These are phyloP conservation scores for Penicillium frequentans DNA, from an alignment of 2,329 filamentous ascomycete genomes.

Conservation along the genomic window DNA sequence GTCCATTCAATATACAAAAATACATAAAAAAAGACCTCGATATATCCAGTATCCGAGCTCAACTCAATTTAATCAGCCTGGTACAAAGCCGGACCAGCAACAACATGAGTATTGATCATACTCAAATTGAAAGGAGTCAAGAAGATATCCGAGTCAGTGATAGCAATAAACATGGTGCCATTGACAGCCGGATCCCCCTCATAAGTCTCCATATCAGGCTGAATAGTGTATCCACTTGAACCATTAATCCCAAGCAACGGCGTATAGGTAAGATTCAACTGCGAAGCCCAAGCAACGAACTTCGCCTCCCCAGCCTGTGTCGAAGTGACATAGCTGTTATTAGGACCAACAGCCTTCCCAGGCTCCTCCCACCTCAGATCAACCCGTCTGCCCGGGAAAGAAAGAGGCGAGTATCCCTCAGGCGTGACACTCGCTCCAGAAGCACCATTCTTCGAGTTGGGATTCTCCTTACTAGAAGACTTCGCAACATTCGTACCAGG, in stretches of 20 bases:
- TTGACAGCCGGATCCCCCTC: conserved; percentile 69
- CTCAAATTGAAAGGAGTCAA: conserved; percentile 76
- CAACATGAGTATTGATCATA: conserved; percentile 73
- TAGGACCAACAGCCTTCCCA: conserved; percentile 69
- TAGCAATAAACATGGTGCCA: conserved; percentile 74
- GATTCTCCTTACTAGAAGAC: conserved; percentile 43
- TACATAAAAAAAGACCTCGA: too few relatives aligned
- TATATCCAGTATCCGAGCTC: not conserved
- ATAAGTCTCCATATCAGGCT: conserved; percentile 70
- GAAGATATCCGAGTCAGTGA: conserved; percentile 68
- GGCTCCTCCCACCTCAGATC: conserved; percentile 72
- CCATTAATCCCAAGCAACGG: conserved; percentile 54
- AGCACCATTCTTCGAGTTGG: conserved; percentile 53
- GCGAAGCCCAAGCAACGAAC: conserved; percentile 74
- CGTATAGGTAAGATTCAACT: conserved; percentile 74
- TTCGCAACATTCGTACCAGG: conserved; percentile 35
- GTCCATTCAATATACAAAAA: too few relatives aligned
- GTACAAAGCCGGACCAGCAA: conserved; percentile 69
- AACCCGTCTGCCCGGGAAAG: conserved; percentile 71
- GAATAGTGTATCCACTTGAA: conserved; percentile 63
- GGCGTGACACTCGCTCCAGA: conserved; percentile 66
- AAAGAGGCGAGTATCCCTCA: conserved; percentile 70
- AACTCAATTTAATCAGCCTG: conserved; percentile 64
- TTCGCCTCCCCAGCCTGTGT: conserved; percentile 57
- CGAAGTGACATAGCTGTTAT: conserved; percentile 76